phyloP scores from a whole-genome alignment of 352 stramenopile species.

The Globisporangium ultimum region DNA sequence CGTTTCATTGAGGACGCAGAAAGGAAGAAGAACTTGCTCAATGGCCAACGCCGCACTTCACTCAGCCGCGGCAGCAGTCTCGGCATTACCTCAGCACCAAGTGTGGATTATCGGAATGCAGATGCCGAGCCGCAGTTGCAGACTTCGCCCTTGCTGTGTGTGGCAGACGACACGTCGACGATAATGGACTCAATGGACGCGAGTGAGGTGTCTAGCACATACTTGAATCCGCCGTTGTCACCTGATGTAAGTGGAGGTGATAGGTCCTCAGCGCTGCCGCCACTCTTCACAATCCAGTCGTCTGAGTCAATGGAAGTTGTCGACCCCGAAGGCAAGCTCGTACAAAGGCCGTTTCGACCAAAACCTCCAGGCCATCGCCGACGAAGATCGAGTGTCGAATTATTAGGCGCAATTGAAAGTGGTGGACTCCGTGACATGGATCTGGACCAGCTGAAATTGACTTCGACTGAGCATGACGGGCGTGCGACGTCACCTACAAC shows the following conservation, averaged over 20 bases:
- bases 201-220: slow-evolving; percentile 9
- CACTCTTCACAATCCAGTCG: slow-evolving; percentile 27
- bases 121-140: slow-evolving; percentile 4
- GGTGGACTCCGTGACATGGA: slow-evolving; percentile 37
- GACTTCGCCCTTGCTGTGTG: slow-evolving; percentile 11
- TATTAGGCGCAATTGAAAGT: slow-evolving; percentile 61
- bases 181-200: slow-evolving; percentile 11
- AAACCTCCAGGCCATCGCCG: slow-evolving; percentile 20
- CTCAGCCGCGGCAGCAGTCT: slow-evolving; percentile 13
- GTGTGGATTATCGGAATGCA: neutral
- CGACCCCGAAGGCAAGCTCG: slow-evolving; percentile 3
- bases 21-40: slow-evolving; percentile 24
- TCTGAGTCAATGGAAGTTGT: slow-evolving; percentile 24
- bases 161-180: neutral
- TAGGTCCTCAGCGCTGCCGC: slow-evolving; percentile 6
- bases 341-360: slow-evolving; percentile 9
- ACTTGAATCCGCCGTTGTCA: slow-evolving; percentile 12
- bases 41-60: slow-evolving; percentile 7
- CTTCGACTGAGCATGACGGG: slow-evolving; percentile 11
- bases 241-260: slow-evolving; percentile 5
- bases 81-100: neutral
- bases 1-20: slow-evolving; percentile 42
- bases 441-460: slow-evolving; percentile 23
- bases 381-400: slow-evolving; percentile 60
- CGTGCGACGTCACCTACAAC: slow-evolving; percentile 9